phyloP scores from a whole-genome alignment of 768 basidiomycete genomes.

The Agrocybe chaxingu region DNA sequence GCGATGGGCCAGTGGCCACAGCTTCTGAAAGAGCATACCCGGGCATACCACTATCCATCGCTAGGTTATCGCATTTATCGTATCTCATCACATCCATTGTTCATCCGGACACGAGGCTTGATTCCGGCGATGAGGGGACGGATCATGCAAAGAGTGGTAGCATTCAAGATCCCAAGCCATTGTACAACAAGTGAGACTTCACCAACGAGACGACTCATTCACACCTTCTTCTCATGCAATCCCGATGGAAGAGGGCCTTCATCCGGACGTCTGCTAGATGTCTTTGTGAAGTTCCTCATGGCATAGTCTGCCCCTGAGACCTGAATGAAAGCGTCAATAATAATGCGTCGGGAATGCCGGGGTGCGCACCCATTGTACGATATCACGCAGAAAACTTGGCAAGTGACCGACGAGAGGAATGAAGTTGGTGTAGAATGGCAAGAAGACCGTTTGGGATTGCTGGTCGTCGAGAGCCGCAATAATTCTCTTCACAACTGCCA shows the following conservation, averaged over 20 bases:
- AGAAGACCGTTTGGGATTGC: slow-evolving; percentile 63
- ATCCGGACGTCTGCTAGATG: slow-evolving; percentile 54
- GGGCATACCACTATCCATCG: too few relatives aligned
- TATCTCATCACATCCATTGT: too few relatives aligned
- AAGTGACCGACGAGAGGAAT: slow-evolving; percentile 51
- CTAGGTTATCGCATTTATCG: too few relatives aligned
- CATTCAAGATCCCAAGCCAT: background rate
- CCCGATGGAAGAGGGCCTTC: slow-evolving; percentile 33
- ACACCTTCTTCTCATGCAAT: slow-evolving; percentile 15
- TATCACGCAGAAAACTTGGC: slow-evolving; percentile 74
- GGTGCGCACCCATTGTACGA: slow-evolving; percentile 66
- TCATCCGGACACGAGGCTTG: too few relatives aligned
- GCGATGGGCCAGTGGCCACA: too few relatives aligned
- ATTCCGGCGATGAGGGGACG: background rate
- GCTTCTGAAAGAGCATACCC: too few relatives aligned
- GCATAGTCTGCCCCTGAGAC: slow-evolving; percentile 64
- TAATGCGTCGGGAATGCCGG: background rate
- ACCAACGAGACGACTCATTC: slow-evolving; percentile 4
- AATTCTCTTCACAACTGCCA: slow-evolving; percentile 76
- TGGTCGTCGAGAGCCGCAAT: slow-evolving; percentile 80
- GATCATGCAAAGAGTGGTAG: slow-evolving; percentile 2
- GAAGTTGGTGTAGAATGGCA: slow-evolving; percentile 73
- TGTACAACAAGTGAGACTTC: slow-evolving; percentile 10
- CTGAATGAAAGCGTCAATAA: slow-evolving; percentile 31
- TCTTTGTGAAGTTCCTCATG: slow-evolving; percentile 68